phyloP scores from a whole-genome alignment of 108 stramenopile genomes.

The Conticribra weissflogii region DNA sequence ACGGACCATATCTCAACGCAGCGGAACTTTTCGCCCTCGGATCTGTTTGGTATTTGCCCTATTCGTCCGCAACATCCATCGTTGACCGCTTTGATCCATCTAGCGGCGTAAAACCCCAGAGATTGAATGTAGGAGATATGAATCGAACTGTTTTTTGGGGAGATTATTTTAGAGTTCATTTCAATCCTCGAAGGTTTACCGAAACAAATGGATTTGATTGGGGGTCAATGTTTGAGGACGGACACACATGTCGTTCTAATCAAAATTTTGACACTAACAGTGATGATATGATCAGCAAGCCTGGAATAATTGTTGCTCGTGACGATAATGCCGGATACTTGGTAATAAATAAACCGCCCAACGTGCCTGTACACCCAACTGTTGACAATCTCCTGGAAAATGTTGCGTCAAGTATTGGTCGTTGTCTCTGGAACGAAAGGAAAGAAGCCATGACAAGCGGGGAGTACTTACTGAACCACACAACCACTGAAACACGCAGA shows the following conservation, averaged over 20 bases:
- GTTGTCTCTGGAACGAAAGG: slow-evolving; percentile 39
- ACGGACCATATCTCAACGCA: slow-evolving; percentile 37
- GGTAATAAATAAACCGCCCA: slow-evolving; percentile 78
- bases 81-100: slow-evolving; percentile 46
- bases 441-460: not conserved
- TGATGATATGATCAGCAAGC: slow-evolving; percentile 33
- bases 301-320: slow-evolving; percentile 59
- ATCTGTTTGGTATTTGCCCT: slow-evolving; percentile 72
- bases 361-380: slow-evolving; percentile 81
- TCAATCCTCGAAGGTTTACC: slow-evolving; percentile 75
- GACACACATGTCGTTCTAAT: too few relatives aligned
- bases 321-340: slow-evolving; percentile 56
- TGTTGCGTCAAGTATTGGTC: slow-evolving; percentile 59
- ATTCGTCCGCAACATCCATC: slow-evolving; percentile 12
- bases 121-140: slow-evolving; percentile 59
- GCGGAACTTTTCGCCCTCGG: slow-evolving; percentile 70
- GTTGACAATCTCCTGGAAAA: slow-evolving; percentile 88
- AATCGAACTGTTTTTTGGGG: slow-evolving; percentile 44
- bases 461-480: not conserved
- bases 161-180: slow-evolving; percentile 85
- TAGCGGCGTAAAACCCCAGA: slow-evolving; percentile 55
- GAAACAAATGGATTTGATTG: slow-evolving; percentile 66
- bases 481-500: not conserved
- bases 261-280: not conserved
- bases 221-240: slow-evolving; percentile 21